These are phyloP conservation scores for Pseudozyma pruni DNA, from an alignment of 1,284 basidiomycete species.

Conservation along the genomic window DNA sequence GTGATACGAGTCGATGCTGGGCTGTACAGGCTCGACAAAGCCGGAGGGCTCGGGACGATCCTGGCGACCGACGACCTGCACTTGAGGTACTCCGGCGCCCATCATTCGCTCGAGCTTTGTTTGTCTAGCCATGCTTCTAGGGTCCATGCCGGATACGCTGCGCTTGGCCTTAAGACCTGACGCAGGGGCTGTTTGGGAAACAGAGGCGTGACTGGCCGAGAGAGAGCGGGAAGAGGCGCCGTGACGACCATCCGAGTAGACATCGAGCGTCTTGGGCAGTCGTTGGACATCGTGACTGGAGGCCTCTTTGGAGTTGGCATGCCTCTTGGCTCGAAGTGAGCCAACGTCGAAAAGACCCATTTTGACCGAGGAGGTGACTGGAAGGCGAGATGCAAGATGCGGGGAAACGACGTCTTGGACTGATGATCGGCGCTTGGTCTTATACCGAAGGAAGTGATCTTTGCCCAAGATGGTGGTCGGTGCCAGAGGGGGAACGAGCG, in stretches of 20 bases:
- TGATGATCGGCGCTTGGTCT: too few relatives aligned
- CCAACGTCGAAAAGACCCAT: constrained; percentile 53
- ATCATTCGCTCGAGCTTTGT: constrained; percentile 58
- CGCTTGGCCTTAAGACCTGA: constrained; percentile 13
- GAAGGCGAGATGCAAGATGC: too few relatives aligned
- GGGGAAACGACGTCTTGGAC: not conserved
- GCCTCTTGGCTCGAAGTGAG: constrained; percentile 33
- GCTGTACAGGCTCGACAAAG: constrained; percentile 3
- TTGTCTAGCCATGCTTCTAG: constrained; percentile 25
- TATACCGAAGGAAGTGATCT: too few relatives aligned
- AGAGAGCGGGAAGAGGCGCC: constrained; percentile 29
- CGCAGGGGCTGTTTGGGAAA: not conserved
- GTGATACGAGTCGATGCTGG: constrained; percentile 17
- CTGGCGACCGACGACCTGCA: constrained; percentile 36
- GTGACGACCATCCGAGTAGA: constrained; percentile 18
- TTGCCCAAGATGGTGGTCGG: too few relatives aligned
- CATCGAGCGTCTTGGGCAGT: constrained; percentile 16
- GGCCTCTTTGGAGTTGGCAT: constrained; percentile 11
- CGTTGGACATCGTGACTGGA: constrained; percentile 4
- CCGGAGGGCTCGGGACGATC: constrained; percentile 22
- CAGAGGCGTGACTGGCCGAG: constrained; percentile 25
- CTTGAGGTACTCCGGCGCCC: constrained; percentile 45
- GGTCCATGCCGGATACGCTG: constrained; percentile 26
- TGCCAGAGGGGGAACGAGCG: too few relatives aligned
- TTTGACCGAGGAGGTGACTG: not conserved